phyloP scores from a whole-genome alignment of 495 filamentous ascomycete genomes.

The Evernia prunastri region DNA sequence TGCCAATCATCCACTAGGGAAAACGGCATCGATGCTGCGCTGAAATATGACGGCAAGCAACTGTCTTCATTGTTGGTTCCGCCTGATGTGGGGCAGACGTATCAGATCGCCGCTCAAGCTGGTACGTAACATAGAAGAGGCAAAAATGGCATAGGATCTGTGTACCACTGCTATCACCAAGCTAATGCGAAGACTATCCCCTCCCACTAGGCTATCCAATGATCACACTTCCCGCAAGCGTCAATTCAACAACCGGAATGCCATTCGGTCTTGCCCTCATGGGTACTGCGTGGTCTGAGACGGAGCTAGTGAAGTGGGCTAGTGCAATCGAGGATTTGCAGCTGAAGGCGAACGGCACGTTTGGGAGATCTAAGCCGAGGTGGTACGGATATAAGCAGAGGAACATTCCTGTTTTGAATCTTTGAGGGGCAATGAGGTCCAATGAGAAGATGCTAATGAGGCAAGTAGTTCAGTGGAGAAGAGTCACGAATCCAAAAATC shows the following conservation, averaged over 20 bases:
- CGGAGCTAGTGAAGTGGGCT: slow-evolving; percentile 53
- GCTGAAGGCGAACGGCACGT: slow-evolving; percentile 32
- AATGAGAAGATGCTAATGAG: too few species aligned
- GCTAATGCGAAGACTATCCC: slow-evolving; percentile 40
- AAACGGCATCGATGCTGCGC: slow-evolving; percentile 62
- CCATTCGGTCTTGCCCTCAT: slow-evolving; percentile 64
- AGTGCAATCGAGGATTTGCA: slow-evolving; percentile 65
- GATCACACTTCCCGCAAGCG: slow-evolving; percentile 59
- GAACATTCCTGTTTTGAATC: slow-evolving; percentile 41
- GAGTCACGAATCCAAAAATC: too few species aligned
- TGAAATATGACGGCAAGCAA: slow-evolving; percentile 41
- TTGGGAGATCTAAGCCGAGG: slow-evolving; percentile 41
- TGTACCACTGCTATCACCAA: too few species aligned
- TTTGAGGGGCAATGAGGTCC: too few species aligned
- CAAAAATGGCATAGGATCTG: background rate
- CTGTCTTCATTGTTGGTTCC: slow-evolving; percentile 60
- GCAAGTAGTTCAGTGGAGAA: too few species aligned
- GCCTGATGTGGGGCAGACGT: slow-evolving; percentile 57
- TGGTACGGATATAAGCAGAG: slow-evolving; percentile 48
- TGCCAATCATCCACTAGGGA: slow-evolving; percentile 52
- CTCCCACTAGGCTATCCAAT: slow-evolving; percentile 53
- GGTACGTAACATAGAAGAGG: slow-evolving; percentile 29
- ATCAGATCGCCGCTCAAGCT: slow-evolving; percentile 49
- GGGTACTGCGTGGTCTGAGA: slow-evolving; percentile 59
- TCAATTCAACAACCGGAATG: slow-evolving; percentile 51